Conservation (phyloP, 768 basidiomycete species). For the Porpolomopsis calyptriformis region DNA sequence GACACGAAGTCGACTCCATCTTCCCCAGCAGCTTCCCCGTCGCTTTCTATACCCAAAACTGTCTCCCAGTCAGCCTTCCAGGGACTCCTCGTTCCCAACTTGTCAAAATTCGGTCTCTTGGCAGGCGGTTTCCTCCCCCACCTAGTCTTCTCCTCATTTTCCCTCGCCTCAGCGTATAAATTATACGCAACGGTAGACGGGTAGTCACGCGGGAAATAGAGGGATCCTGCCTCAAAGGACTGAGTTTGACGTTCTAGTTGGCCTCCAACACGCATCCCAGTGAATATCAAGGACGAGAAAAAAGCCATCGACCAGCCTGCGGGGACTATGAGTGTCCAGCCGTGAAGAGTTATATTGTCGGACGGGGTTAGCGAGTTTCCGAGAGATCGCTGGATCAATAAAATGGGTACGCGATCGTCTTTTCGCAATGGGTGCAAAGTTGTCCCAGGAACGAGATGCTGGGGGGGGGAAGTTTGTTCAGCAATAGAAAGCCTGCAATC, state of each 20-base stretch:
- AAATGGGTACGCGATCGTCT: constrained; percentile 75
- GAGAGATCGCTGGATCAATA: constrained; percentile 74
- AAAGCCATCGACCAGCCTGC: constrained; percentile 89
- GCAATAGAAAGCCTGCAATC: background rate
- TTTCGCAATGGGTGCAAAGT: constrained; percentile 51
- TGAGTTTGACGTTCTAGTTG: constrained; percentile 77
- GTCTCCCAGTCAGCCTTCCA: constrained; percentile 71
- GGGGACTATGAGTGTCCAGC: constrained; percentile 83
- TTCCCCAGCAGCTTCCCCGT: constrained; percentile 8
- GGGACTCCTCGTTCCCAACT: constrained; percentile 54
- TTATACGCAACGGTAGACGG: constrained; percentile 48
- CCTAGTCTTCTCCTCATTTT: constrained; percentile 38
- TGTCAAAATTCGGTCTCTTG: constrained; percentile 66
- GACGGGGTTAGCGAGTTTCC: constrained; percentile 24
- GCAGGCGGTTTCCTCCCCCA: constrained; percentile 85
- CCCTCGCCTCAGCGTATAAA: constrained; percentile 37
- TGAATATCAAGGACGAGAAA: constrained; percentile 68
- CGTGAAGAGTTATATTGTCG: constrained; percentile 46
- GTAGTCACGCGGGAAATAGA: constrained; percentile 77
- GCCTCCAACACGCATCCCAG: constrained; percentile 77
- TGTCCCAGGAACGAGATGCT: constrained; percentile 76
- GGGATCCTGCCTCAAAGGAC: constrained; percentile 65
- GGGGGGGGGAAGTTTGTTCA: background rate
- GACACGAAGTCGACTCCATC: constrained; percentile 33
- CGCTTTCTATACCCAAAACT: constrained; percentile 41